These are phyloP conservation scores for Fusarium dlaminii DNA, from an alignment of 2,329 filamentous ascomycete genomes.

Conservation along the genomic window DNA sequence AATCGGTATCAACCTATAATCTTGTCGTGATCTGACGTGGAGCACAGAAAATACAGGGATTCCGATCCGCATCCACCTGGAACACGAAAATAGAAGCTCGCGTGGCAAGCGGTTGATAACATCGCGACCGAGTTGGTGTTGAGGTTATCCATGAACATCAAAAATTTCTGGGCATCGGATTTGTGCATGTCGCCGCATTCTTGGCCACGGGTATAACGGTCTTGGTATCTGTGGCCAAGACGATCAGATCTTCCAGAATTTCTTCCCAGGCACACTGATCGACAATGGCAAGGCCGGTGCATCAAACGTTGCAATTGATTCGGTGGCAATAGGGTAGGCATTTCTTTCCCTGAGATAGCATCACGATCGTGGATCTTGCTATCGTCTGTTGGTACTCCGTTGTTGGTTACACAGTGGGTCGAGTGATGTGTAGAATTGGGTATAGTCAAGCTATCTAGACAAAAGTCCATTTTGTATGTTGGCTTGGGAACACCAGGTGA, in stretches of 20 bases:
- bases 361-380: background rate
- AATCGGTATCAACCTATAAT: background rate
- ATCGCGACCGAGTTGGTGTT: background rate
- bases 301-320: background rate
- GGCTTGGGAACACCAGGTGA: slow-evolving; percentile 4
- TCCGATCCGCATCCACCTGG: background rate
- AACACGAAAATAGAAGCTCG: background rate
- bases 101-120: slow-evolving; percentile 18
- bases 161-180: background rate
- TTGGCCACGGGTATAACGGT: background rate
- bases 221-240: background rate
- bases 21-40: background rate
- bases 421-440: background rate
- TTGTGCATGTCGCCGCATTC: background rate
- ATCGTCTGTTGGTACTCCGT: background rate
- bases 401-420: background rate
- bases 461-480: slow-evolving; percentile 20
- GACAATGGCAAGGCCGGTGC: background rate
- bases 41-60: background rate
- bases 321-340: background rate
- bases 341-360: background rate
- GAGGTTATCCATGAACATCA: background rate
- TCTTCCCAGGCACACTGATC: background rate
- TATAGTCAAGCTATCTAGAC: slow-evolving; percentile 1
- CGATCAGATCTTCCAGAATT: slow-evolving; percentile 6